These are phyloP conservation scores for Byssoonygena ceratinophila DNA, from an alignment of 2,329 filamentous ascomycete genomes.

Conservation along the genomic window DNA sequence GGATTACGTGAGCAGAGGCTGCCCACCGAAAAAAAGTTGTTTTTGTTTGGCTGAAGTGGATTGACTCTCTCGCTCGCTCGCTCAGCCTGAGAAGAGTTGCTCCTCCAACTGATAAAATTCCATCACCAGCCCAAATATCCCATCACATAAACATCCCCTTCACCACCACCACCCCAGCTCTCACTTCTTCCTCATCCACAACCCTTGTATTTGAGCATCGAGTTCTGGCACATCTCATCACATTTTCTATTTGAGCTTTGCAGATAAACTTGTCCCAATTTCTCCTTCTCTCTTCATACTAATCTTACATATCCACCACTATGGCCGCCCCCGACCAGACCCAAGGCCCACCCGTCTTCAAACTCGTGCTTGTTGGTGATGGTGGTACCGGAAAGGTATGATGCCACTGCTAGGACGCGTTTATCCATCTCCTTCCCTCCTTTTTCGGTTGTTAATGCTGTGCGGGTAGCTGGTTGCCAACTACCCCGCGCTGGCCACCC, in stretches of 20 bases:
- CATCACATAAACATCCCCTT: too few species aligned
- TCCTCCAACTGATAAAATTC: conserved; percentile 10
- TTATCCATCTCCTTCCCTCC: not conserved
- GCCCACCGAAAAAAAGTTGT: conserved; percentile 9
- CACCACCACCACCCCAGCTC: too few species aligned
- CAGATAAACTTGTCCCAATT: not conserved
- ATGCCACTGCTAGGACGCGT: conserved; percentile 6
- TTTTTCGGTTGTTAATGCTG: conserved; percentile 6
- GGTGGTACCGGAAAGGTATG: conserved; percentile 98
- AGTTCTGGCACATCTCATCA: not conserved
- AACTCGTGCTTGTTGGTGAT: conserved; percentile 98
- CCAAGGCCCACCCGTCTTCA: conserved; percentile 68
- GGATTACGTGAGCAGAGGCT: not conserved
- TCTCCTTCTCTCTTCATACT: not conserved
- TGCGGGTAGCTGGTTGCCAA: conserved; percentile 5
- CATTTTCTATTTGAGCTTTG: not conserved
- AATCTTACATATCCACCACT: conserved; percentile 16
- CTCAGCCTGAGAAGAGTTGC: not conserved
- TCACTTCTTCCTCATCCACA: not conserved
- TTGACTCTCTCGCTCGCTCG: too few species aligned
- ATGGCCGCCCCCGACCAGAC: conserved; percentile 51
- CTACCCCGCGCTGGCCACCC: conserved; percentile 10
- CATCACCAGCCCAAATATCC: conserved; percentile 12
- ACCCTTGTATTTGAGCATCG: not conserved
- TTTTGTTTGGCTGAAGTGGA: conserved; percentile 10